Evolutionary conservation across 305 asterid species (phyloP), one percentile per base, ranked within the genome.

Genomic region (Fraxinus floribunda): DNA sequence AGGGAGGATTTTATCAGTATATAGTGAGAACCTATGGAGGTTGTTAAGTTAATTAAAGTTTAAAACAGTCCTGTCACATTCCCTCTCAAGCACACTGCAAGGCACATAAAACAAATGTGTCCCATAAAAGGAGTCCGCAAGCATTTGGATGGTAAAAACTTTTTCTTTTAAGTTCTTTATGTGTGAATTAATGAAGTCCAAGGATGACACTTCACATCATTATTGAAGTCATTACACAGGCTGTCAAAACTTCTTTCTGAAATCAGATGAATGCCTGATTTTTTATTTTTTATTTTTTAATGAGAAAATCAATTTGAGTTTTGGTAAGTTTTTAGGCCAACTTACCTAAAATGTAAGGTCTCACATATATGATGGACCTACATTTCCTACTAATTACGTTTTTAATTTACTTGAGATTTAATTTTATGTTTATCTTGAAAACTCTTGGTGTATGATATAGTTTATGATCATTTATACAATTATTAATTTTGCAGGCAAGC

Each of bases 401-500:
- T 16, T 62, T 10, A 13, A 13, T 71, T 79, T 79, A 39, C 39
- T 78, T 34, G 49, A 26, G 78, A 76, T 64, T 70, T 15, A 73
- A 66, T 77, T 68, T 39, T 76, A 32, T 15, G 64, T 13, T 75
- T 71, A 7, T 82, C 36, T 60, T 41, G 44, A 10, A 39, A 64
- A 79, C 20, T 44, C 78, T 34, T 70, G 26, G 26, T 29, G 24
- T 72, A 10, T 15, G 44, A 35, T n/a, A 72, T 30, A n/a, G 64
- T 55, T 29, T 49, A 9, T 41, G 41, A 39, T 44, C 44, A 46
- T 60, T 80, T 80, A 46, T 87, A 78, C 73, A 29, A 82, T 78
- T 86, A 73, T 76, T 74, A 72, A 82, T 82, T 44, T 86, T 90
- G 78, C 96, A 97, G 99, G 99, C 93, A 88, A 97, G 99, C 93